Base-by-base conservation (phyloP, 2,329 filamentous ascomycete genomes). In the Trichoderma koningii region DNA sequence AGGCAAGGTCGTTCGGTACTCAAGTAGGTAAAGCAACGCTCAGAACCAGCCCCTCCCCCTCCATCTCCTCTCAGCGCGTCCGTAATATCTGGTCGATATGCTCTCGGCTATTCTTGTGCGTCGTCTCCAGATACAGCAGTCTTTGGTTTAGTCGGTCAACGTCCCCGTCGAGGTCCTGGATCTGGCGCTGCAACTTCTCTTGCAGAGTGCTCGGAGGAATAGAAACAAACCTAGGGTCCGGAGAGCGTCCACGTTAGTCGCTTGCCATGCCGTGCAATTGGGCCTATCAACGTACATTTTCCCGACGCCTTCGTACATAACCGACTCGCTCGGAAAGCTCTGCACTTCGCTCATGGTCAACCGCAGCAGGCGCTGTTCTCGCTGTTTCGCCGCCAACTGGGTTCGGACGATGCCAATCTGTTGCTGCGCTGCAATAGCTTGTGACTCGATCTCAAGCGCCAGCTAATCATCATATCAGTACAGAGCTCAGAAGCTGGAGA, bases 231-330 rank as follows among this genome's bases (percentile, higher is more conserved):
- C 94, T 98, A 59, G 15, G 14, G 17, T 23, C 45, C 19, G 38
- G 19, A 28, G 63, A 59, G 45, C 23, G 26, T 34, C 59, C 66
- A 44, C 52, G 59, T 23, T 50, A 47, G 44, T 67, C 59, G 61
- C 45, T 15, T 19, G n/a, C 26, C 14, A n/a, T 19, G 53, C n/a
- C 30, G 19, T 14, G 47, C 41, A 26, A 38, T 15, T 34, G 34
- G 23, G 23, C 14, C 30, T 44, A 17, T 53, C 38, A 62, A 79
- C 88, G 73, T 78, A 97, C 95, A 99, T 98, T 81, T 98, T 99
- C 59, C 95, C 95, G 12, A 98, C 90, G 6, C 94, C 94, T 79
- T 98, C 94, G 73, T 98, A 99, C 30, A 97, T 87, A 38, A 89
- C 89, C 0, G 92, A 95, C 55, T 89, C 85, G 19, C 85, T 76